Conservation (phyloP, 2,329 filamentous ascomycete genomes). For the Colletotrichum agaves region DNA sequence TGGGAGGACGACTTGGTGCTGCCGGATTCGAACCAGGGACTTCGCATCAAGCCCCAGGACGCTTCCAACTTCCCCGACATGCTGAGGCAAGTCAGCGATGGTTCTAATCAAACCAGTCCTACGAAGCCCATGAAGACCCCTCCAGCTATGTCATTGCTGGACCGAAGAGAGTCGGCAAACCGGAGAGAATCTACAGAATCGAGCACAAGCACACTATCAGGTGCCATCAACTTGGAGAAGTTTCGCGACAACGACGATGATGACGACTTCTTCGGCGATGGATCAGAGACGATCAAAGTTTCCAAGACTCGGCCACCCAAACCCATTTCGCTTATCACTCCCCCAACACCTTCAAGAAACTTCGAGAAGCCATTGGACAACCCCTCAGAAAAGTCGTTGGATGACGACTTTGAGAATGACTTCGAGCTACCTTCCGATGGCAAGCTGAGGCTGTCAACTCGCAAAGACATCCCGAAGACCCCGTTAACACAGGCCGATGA, state of each 20-base stretch:
- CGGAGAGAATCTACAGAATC: slow-evolving; percentile 45
- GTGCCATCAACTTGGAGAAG: slow-evolving; percentile 68
- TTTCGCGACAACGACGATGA: slow-evolving; percentile 72
- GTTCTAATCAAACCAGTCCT: slow-evolving; percentile 65
- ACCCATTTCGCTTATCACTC: slow-evolving; percentile 64
- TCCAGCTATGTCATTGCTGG: slow-evolving; percentile 44
- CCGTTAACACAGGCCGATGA: slow-evolving; percentile 75
- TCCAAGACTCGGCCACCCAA: slow-evolving; percentile 66
- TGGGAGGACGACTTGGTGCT: slow-evolving; percentile 84
- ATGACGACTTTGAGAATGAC: slow-evolving; percentile 78
- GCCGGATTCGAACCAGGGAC: slow-evolving; percentile 65
- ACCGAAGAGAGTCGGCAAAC: slow-evolving; percentile 44
- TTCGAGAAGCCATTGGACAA: slow-evolving; percentile 42
- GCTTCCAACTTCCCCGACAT: slow-evolving; percentile 73
- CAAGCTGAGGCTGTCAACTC: slow-evolving; percentile 71
- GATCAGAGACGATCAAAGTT: slow-evolving; percentile 74
- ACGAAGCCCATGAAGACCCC: slow-evolving; percentile 52
- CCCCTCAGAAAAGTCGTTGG: slow-evolving; percentile 43
- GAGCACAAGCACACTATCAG: slow-evolving; percentile 49
- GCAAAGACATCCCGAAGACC: slow-evolving; percentile 70
- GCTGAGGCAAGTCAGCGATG: slow-evolving; percentile 72
- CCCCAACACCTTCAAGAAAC: slow-evolving; percentile 63
- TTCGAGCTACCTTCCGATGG: slow-evolving; percentile 77
- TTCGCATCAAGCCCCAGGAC: slow-evolving; percentile 74
- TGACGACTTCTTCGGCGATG: slow-evolving; percentile 72